phyloP scores from a whole-genome alignment of 768 basidiomycete species.

The Macrolepiota albuminosa region DNA sequence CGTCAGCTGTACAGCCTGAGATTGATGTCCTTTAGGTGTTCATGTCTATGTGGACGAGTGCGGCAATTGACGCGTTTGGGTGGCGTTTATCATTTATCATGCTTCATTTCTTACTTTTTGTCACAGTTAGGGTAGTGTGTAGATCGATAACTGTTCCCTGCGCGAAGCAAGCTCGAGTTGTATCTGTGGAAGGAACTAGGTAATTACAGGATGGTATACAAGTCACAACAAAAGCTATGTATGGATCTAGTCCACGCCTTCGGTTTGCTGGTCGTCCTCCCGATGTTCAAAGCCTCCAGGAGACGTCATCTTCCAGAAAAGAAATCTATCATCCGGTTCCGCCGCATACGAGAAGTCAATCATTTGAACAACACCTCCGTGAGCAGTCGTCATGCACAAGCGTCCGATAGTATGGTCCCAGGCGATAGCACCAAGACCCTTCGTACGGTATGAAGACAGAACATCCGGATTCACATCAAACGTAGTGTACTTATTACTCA shows the following conservation, averaged over 20 bases:
- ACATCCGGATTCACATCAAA: conserved; percentile 8
- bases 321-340: conserved; percentile 22
- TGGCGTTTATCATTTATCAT: too few relatives aligned
- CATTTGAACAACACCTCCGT: conserved; percentile 35
- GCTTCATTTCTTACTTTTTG: too few relatives aligned
- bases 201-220: neutral
- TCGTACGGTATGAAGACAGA: conserved; percentile 13
- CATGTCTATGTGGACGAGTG: too few relatives aligned
- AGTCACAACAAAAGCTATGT: neutral
- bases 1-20: too few relatives aligned
- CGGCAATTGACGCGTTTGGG: too few relatives aligned
- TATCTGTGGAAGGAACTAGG: too few relatives aligned
- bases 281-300: conserved; percentile 11
- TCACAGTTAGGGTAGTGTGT: too few relatives aligned
- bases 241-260: neutral
- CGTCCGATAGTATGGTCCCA: conserved; percentile 68
- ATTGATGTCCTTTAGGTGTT: neutral
- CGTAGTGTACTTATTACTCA: conserved; percentile 11
- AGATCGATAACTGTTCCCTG: too few relatives aligned
- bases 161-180: too few relatives aligned
- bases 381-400: conserved; percentile 44
- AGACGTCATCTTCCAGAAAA: conserved; percentile 23
- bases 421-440: conserved; percentile 42
- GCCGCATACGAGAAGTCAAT: conserved; percentile 39
- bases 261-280: neutral